phyloP scores from a whole-genome alignment of 371 early-diverging fungal species.

The Lichtheimia hyalospora region DNA sequence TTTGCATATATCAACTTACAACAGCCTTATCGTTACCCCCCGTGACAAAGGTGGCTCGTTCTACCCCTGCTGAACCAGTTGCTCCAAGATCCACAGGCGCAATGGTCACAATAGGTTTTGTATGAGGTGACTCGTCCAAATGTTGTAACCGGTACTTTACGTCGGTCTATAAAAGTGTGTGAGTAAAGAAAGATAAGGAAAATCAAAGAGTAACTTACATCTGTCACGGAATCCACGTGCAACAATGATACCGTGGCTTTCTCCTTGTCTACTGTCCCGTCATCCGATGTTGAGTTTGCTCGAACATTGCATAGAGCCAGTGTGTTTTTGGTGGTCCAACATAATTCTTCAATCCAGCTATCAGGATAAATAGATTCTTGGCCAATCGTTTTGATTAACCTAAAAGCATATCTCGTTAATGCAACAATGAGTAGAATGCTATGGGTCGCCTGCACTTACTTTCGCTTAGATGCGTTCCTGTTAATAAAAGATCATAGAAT shows the following conservation, averaged over 20 bases:
- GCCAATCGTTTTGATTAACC: slow-evolving; percentile 22
- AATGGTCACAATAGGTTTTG: slow-evolving; percentile 22
- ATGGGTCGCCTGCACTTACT: not conserved
- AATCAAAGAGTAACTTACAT: slow-evolving; percentile 7
- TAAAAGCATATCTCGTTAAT: not conserved
- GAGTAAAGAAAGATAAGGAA: slow-evolving; percentile 15
- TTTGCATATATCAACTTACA: slow-evolving; percentile 25
- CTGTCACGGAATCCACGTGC: not conserved
- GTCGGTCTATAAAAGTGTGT: slow-evolving; percentile 15
- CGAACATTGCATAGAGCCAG: slow-evolving; percentile 20
- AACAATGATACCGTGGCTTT: not conserved
- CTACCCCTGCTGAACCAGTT: slow-evolving; percentile 9
- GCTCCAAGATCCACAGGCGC: slow-evolving; percentile 16
- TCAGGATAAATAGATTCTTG: slow-evolving; percentile 19
- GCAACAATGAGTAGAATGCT: not conserved
- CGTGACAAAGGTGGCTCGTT: slow-evolving; percentile 30
- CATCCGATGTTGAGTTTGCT: too few species aligned
- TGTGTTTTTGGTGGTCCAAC: slow-evolving; percentile 31
- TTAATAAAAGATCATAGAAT: not conserved
- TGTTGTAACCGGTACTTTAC: slow-evolving; percentile 25
- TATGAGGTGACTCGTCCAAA: slow-evolving; percentile 28
- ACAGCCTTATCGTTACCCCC: slow-evolving; percentile 35
- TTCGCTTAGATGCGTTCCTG: slow-evolving; percentile 23
- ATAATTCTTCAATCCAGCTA: slow-evolving; percentile 36
- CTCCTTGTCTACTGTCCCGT: not conserved